phyloP scores from a whole-genome alignment of 2,329 filamentous ascomycete species.

The Penicillium sp. region DNA sequence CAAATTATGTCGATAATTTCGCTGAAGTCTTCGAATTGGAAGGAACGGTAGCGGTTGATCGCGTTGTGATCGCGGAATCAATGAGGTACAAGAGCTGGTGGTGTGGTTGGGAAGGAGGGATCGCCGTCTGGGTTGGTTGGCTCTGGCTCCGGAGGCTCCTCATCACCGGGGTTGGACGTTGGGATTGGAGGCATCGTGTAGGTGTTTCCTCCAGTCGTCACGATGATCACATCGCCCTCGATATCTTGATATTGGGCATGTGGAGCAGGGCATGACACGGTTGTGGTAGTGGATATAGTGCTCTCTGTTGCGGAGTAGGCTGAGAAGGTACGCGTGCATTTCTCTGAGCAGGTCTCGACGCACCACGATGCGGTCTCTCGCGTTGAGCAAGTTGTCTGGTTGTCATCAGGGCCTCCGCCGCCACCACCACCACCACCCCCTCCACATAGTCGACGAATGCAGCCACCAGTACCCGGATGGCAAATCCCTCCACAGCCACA shows the following conservation, averaged over 20 bases:
- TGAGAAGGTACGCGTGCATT: conserved; percentile 3
- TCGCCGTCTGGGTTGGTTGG: not conserved
- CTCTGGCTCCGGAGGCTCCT: not conserved
- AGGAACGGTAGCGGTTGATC: not conserved
- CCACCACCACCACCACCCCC: not conserved
- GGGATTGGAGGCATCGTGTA: conserved; percentile 2
- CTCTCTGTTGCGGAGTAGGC: conserved; percentile 1
- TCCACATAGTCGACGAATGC: not conserved
- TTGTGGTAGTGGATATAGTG: not conserved
- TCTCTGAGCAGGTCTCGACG: not conserved
- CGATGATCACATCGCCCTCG: not conserved
- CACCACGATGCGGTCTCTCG: conserved; percentile 3
- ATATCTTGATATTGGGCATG: not conserved
- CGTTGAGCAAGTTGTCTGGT: not conserved
- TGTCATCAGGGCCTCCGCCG: not conserved
- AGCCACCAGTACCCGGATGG: not conserved
- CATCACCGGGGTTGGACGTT: too few species aligned
- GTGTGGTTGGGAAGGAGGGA: not conserved
- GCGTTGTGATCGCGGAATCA: conserved; percentile 4
- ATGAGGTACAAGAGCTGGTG: not conserved
- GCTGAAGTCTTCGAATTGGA: not conserved
- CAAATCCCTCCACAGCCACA: not conserved
- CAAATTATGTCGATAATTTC: not conserved
- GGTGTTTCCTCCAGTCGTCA: not conserved
- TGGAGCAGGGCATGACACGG: not conserved